Evolutionary conservation across 768 basidiomycete species (phyloP), one percentile per base, ranked within the genome.

Genomic region (Phlebiopsis gigantea): DNA sequence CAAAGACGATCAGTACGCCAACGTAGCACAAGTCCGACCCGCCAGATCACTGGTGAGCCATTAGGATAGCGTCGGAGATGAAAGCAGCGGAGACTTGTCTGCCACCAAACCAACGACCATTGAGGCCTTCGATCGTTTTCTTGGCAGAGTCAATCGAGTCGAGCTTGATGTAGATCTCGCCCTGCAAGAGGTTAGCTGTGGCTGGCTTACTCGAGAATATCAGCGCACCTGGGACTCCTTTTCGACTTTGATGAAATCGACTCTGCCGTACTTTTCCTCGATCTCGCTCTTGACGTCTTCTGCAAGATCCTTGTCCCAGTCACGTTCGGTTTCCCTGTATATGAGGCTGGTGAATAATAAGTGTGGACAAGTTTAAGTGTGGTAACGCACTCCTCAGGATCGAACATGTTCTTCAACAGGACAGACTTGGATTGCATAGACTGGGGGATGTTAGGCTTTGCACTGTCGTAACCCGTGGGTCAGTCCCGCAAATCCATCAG

Each of bases 81-180:
- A 91, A 95, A 55, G 81, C 69, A 61, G 93, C 94, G 46, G 87
- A 82, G 57, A 97, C 83, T 72, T 90, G 87, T 72, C 87, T 87
- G 58, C 94, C 94, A 58, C 93, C 93, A 67, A 99, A 99, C 90
- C 93, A 98, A 58, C 97, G 89, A 52, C 94, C 93, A 63, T 97
- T 94, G 54, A 99, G 81, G 64, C 93, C 91, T 71, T 90, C 84
- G 46, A 97, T 75, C 39, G 95, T 91, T 57, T 85, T 82, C 68
- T 86, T 87, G 29, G 97, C 92, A 10, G 82, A 76, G 1, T 92
- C 91, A 57, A 93, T 74, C 24, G 78, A 70, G 57, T 83, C 81
- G 66, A 98, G 98, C 73, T 96, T 93, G 69, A 98, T 79, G 71
- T 97, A 98, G 48, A 99, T 97, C 73, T 99, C 94, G 66, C 97